phyloP scores from a whole-genome alignment of 805 yeast species.

The Nakazawaea laoshanensis region DNA sequence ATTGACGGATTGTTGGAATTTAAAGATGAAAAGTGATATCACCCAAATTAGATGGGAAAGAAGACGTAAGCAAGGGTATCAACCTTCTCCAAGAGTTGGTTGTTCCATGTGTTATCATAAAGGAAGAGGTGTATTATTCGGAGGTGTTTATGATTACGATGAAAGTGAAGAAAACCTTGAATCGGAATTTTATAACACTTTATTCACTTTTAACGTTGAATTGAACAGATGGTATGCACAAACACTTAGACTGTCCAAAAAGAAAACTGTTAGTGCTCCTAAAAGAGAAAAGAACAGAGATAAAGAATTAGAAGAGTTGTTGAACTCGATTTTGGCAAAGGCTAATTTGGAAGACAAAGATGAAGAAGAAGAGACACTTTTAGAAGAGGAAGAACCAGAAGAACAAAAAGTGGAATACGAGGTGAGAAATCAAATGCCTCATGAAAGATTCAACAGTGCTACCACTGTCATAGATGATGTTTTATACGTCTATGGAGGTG shows the following conservation, averaged over 20 bases:
- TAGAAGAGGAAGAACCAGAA: slow-evolving; percentile 27
- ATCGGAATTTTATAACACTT: slow-evolving; percentile 73
- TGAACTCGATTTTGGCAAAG: slow-evolving; percentile 64
- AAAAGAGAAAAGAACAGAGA: slow-evolving; percentile 52
- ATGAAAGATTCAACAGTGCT: slow-evolving; percentile 80
- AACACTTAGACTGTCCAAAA: slow-evolving; percentile 52
- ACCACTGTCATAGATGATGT: slow-evolving; percentile 80
- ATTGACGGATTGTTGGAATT: slow-evolving; percentile 74
- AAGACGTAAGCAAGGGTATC: slow-evolving; percentile 80
- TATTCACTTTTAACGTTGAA: slow-evolving; percentile 78
- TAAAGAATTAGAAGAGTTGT: slow-evolving; percentile 72
- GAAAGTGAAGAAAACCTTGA: slow-evolving; percentile 91
- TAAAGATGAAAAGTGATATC: slow-evolving; percentile 81
- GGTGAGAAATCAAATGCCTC: slow-evolving; percentile 61
- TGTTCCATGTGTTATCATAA: slow-evolving; percentile 83
- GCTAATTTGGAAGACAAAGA: slow-evolving; percentile 60
- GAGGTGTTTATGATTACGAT: slow-evolving; percentile 92
- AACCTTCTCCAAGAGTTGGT: slow-evolving; percentile 92
- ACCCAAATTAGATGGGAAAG: slow-evolving; percentile 80
- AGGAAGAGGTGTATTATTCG: slow-evolving; percentile 88
- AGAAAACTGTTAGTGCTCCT: slow-evolving; percentile 29
- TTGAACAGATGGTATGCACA: slow-evolving; percentile 83
- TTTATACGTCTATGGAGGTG: slow-evolving; percentile 82
- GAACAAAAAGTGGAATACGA: slow-evolving; percentile 41
- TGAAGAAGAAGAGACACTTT: slow-evolving; percentile 26